Evolutionary conservation across 1,284 basidiomycete species (phyloP).

Genomic region (Sparassis latifolia): DNA sequence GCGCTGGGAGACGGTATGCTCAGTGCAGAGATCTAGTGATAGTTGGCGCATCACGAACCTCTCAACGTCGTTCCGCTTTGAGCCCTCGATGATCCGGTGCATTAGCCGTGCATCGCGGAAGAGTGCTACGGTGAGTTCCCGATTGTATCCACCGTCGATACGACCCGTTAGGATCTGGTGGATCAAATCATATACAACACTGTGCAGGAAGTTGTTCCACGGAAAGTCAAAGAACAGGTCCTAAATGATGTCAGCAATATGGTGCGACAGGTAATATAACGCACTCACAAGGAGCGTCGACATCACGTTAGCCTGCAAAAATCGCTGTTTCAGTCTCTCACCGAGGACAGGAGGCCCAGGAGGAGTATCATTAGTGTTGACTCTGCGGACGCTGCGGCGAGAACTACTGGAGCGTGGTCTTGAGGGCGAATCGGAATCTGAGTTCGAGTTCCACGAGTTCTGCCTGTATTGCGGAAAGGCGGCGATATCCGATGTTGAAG

Average conservation of each 20-base stretch:
- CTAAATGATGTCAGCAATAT: constrained; percentile 29
- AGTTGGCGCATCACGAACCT: constrained; percentile 37
- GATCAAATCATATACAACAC: constrained; percentile 93
- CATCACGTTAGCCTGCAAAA: constrained; percentile 68
- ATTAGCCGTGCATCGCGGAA: constrained; percentile 79
- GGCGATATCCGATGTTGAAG: constrained; percentile 11
- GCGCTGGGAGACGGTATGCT: constrained; percentile 29
- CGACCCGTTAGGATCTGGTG: constrained; percentile 93
- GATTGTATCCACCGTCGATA: constrained; percentile 71
- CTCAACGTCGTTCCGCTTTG: constrained; percentile 69
- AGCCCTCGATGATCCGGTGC: constrained; percentile 79
- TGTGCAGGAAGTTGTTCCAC: constrained; percentile 98
- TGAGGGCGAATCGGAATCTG: constrained; percentile 30
- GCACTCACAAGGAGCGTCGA: constrained; percentile 65
- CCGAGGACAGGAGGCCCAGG: constrained; percentile 46
- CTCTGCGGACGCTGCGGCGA: constrained; percentile 46
- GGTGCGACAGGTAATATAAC: not conserved
- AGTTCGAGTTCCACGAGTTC: constrained; percentile 25
- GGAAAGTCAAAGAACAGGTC: constrained; percentile 94
- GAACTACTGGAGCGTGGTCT: constrained; percentile 38
- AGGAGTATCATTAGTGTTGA: constrained; percentile 28
- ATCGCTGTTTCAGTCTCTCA: constrained; percentile 72
- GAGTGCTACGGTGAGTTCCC: constrained; percentile 73
- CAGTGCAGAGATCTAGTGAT: not conserved
- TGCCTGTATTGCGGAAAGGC: constrained; percentile 18